Evolutionary conservation across 2,329 filamentous ascomycete genomes (phyloP).

Genomic region (Venturia asperata): DNA sequence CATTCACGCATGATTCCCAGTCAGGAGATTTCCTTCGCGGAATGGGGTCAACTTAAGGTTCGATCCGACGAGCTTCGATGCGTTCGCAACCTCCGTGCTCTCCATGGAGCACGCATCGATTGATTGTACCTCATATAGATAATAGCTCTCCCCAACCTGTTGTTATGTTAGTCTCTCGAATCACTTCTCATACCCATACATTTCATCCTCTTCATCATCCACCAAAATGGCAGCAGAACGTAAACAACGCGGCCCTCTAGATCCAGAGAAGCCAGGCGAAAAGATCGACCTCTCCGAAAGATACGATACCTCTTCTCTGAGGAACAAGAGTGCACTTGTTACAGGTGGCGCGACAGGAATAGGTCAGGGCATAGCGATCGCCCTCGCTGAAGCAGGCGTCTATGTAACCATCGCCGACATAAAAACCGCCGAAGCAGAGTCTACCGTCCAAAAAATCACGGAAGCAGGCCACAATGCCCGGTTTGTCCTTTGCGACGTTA

Average conservation of each 20-base stretch:
- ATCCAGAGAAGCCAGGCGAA: not conserved
- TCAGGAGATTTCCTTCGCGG: not conserved
- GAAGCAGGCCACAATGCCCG: not conserved
- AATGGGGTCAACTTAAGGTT: not conserved
- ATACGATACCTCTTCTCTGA: conserved; percentile 22
- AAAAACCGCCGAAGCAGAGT: conserved; percentile 6
- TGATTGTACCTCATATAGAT: not conserved
- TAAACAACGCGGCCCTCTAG: conserved; percentile 1
- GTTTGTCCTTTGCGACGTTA: conserved; percentile 7
- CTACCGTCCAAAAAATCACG: not conserved
- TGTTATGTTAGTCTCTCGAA: not conserved
- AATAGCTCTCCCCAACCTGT: not conserved
- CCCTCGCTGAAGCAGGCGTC: conserved; percentile 24
- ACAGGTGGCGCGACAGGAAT: conserved; percentile 27
- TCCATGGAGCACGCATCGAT: not conserved
- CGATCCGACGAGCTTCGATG: not conserved
- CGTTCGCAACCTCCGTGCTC: not conserved
- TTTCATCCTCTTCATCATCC: not conserved
- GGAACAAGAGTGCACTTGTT: conserved; percentile 25
- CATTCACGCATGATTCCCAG: not conserved
- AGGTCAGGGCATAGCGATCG: conserved; percentile 24
- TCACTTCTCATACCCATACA: not conserved
- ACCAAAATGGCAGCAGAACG: conserved; percentile 4
- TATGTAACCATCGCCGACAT: conserved; percentile 17
- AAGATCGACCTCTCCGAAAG: conserved; percentile 23